These are phyloP conservation scores for Nigrospora sphaerica DNA, from an alignment of 2,329 filamentous ascomycete genomes.

Conservation along the genomic window DNA sequence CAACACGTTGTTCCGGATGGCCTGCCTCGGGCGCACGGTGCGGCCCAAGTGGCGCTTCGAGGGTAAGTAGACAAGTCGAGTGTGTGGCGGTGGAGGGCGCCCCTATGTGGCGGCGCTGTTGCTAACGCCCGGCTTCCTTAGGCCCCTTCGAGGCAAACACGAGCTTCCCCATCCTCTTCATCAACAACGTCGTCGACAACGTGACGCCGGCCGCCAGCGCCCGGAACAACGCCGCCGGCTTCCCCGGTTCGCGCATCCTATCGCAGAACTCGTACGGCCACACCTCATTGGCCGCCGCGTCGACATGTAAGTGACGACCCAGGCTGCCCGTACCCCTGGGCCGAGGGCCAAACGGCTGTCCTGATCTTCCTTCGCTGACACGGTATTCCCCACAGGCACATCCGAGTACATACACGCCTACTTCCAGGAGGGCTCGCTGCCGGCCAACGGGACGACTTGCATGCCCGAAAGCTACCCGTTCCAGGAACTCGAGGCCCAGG, in stretches of 20 bases:
- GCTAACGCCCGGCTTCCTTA: conserved; percentile 7
- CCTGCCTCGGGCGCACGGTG: conserved; percentile 22
- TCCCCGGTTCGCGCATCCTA: conserved; percentile 37
- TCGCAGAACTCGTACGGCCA: conserved; percentile 47
- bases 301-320: conserved; percentile 21
- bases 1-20: conserved; percentile 28
- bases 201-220: conserved; percentile 24
- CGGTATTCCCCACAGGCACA: conserved; percentile 13
- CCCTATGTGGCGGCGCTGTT: background rate
- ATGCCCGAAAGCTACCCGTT: too few relatives aligned
- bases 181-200: conserved; percentile 27
- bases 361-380: too few relatives aligned
- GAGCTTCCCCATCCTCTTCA: conserved; percentile 25
- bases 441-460: conserved; percentile 3
- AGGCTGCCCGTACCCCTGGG: too few relatives aligned
- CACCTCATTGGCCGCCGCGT: conserved; percentile 37
- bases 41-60: conserved; percentile 21
- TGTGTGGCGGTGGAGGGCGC: too few relatives aligned
- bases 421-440: conserved; percentile 38
- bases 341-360: too few relatives aligned
- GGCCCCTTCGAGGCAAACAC: conserved; percentile 25
- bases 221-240: conserved; percentile 23
- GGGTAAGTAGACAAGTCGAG: background rate
- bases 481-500: too few relatives aligned
- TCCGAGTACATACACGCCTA: conserved; percentile 32